phyloP scores from a whole-genome alignment of 2,329 filamentous ascomycete species.

The Drechslerella dactyloides region DNA sequence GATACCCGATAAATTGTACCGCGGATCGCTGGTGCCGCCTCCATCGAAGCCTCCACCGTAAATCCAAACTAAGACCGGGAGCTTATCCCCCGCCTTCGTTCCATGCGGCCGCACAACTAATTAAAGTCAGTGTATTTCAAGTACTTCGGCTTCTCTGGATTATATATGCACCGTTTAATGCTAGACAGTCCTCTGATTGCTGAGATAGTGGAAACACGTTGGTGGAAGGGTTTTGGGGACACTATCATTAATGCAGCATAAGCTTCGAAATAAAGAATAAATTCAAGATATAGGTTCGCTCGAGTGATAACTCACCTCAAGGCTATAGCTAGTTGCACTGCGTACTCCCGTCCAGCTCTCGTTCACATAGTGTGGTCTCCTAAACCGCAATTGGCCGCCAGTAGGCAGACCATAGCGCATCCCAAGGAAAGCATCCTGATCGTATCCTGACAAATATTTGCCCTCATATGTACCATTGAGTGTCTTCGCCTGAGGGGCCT shows the following conservation, averaged over 20 bases:
- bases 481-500: conserved; percentile 2
- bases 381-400: conserved; percentile 62
- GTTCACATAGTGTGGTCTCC: conserved; percentile 6
- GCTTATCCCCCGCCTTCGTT: background rate
- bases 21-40: conserved; percentile 63
- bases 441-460: conserved; percentile 55
- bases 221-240: conserved; percentile 10
- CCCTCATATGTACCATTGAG: conserved; percentile 16
- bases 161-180: conserved; percentile 52
- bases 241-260: background rate
- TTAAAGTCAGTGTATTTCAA: no score
- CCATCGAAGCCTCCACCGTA: conserved; percentile 62
- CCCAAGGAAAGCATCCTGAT: conserved; percentile 64
- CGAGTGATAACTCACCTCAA: conserved; percentile 54
- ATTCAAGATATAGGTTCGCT: conserved; percentile 55
- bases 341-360: conserved; percentile 3
- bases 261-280: no score
- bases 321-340: conserved; percentile 16
- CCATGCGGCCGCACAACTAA: no score
- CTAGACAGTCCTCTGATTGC: conserved; percentile 55
- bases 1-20: conserved; percentile 69
- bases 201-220: background rate
- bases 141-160: no score
- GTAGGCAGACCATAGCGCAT: conserved; percentile 67
- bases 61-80: conserved; percentile 57